These are phyloP conservation scores for Pichia heedii DNA, from an alignment of 805 yeast genomes.

Conservation along the genomic window DNA sequence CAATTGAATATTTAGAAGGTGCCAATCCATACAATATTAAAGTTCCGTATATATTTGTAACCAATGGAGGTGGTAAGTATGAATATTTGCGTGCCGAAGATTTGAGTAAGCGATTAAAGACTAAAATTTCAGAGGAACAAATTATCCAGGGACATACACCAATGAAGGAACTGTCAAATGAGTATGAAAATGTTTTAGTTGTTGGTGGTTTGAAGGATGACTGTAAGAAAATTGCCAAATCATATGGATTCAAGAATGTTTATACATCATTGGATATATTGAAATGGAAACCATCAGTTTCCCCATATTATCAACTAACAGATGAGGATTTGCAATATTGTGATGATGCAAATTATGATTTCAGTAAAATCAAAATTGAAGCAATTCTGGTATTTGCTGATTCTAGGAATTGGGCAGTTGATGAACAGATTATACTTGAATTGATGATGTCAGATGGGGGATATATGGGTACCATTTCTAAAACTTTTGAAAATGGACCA, in stretches of 20 bases:
- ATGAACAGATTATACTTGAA: conserved; percentile 82
- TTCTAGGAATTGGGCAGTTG: conserved; percentile 88
- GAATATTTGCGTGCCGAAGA: conserved; percentile 69
- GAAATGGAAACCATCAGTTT: conserved; percentile 80
- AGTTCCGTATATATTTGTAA: conserved; percentile 78
- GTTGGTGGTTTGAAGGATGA: conserved; percentile 86
- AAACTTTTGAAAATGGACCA: conserved; percentile 66
- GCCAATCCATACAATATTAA: conserved; percentile 66
- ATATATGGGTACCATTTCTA: conserved; percentile 70
- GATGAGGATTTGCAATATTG: conserved; percentile 58
- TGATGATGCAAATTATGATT: conserved; percentile 43
- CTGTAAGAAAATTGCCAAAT: conserved; percentile 74
- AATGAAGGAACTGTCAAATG: conserved; percentile 69
- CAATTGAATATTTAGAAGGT: conserved; percentile 66
- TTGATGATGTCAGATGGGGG: conserved; percentile 69
- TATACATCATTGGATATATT: conserved; percentile 75
- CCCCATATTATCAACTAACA: conserved; percentile 73
- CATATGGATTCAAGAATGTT: conserved; percentile 77
- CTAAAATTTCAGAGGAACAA: conserved; percentile 62
- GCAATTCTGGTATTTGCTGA: conserved; percentile 88
- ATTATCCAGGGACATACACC: conserved; percentile 93
- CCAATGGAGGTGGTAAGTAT: conserved; percentile 89
- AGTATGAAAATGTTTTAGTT: conserved; percentile 66
- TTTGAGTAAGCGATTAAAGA: conserved; percentile 49
- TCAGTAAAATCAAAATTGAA: conserved; percentile 57